These are phyloP conservation scores for Capsicum baccatum DNA, from an alignment of 257 asterid genomes.

Conservation along the genomic window DNA sequence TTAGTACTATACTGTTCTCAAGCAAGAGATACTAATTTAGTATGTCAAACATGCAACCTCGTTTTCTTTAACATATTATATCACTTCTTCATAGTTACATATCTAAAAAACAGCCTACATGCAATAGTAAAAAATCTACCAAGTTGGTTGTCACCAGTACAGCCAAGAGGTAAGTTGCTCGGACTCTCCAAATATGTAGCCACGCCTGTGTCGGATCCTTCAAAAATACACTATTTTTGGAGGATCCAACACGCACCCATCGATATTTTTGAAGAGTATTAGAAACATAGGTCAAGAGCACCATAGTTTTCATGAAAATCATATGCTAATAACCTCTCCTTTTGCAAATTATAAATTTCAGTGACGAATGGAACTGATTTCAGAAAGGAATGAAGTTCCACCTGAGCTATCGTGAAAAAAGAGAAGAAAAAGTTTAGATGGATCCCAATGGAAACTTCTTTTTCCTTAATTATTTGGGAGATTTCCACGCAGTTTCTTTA, in stretches of 20 bases:
- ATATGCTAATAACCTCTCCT: constrained; percentile 9
- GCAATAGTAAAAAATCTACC: constrained; percentile 15
- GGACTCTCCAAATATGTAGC: too few species aligned
- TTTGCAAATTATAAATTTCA: neutral
- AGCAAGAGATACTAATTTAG: constrained; percentile 3
- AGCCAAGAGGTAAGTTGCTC: neutral
- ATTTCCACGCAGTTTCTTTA: neutral
- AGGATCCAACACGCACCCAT: too few species aligned
- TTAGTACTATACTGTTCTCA: neutral
- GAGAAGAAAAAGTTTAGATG: constrained; percentile 9
- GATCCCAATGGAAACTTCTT: constrained; percentile 11
- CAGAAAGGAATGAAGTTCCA: constrained; percentile 2
- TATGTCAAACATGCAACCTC: neutral
- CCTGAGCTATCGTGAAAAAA: neutral
- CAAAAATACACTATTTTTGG: too few species aligned
- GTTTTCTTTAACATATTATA: neutral
- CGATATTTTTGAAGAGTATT: too few species aligned
- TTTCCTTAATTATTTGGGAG: constrained; percentile 2
- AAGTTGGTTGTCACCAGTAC: neutral
- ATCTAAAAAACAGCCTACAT: neutral
- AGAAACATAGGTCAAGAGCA: neutral
- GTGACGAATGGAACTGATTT: constrained; percentile 13
- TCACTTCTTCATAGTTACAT: neutral
- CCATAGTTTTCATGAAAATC: constrained; percentile 20
- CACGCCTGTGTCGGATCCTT: too few species aligned